Conservation (phyloP, 192 early-diverging fungal species). For the Coemansia sp. region DNA sequence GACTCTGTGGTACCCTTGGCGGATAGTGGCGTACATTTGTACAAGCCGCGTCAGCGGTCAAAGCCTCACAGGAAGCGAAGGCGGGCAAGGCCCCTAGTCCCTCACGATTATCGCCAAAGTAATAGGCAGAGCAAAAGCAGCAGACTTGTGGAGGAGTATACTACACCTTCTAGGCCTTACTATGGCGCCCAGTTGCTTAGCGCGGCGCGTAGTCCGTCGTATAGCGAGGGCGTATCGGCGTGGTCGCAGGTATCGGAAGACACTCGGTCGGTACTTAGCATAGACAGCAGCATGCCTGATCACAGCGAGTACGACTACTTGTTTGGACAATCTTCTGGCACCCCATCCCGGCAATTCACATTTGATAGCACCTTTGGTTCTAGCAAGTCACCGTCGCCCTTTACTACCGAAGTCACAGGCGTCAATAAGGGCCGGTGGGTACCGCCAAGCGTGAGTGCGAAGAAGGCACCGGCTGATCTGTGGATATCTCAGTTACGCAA, state of each 20-base stretch:
- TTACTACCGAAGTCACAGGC: background rate
- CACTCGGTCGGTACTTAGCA: slow-evolving; percentile 29
- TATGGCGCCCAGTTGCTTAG: background rate
- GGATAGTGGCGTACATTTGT: background rate
- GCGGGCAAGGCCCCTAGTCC: slow-evolving; percentile 1
- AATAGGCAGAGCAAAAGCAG: slow-evolving; percentile 19
- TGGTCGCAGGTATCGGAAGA: slow-evolving; percentile 17
- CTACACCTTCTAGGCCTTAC: slow-evolving; percentile 8
- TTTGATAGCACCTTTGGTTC: slow-evolving; percentile 10
- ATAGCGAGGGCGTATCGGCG: slow-evolving; percentile 4
- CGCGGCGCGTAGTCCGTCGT: background rate
- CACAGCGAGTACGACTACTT: slow-evolving; percentile 12
- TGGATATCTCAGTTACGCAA: slow-evolving; percentile 48
- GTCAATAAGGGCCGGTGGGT: background rate
- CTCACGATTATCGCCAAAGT: background rate
- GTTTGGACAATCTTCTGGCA: background rate
- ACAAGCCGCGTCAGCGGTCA: background rate
- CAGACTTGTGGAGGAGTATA: slow-evolving; percentile 42
- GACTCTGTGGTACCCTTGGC: background rate
- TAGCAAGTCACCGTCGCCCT: slow-evolving; percentile 2
- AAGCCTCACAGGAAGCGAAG: slow-evolving; percentile 2
- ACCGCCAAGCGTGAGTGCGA: background rate
- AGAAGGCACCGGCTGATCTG: slow-evolving; percentile 10
- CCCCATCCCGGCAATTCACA: background rate
- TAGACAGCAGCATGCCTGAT: slow-evolving; percentile 30